These are phyloP conservation scores for Citrus hindsii DNA, from an alignment of 345 rosid species.

Conservation along the genomic window DNA sequence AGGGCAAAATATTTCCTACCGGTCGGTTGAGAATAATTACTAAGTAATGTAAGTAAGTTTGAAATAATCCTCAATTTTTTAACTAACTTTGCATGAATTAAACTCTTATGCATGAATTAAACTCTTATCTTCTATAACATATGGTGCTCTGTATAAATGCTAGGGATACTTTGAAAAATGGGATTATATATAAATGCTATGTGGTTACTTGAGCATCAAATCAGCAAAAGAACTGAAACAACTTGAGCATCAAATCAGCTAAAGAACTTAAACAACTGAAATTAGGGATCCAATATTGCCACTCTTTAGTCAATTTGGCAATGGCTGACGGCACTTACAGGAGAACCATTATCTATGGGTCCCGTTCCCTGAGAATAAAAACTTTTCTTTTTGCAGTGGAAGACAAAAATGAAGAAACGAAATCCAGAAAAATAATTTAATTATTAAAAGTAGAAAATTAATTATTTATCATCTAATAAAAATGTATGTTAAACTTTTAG, in stretches of 20 bases:
- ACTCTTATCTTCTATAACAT: too few relatives aligned
- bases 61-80: too few relatives aligned
- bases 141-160: too few relatives aligned
- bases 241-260: neutral
- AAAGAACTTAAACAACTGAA: neutral
- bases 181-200: neutral
- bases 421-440: neutral
- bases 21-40: too few relatives aligned
- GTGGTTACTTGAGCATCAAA: neutral
- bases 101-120: too few relatives aligned
- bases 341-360: constrained; percentile 12
- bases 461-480: neutral
- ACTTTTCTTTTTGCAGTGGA: constrained; percentile 9
- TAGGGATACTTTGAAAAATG: too few relatives aligned
- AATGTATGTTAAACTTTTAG: neutral
- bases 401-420: neutral
- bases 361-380: constrained; percentile 14
- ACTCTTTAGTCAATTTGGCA: neutral
- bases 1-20: too few relatives aligned
- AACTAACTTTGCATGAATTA: too few relatives aligned
- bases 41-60: too few relatives aligned
- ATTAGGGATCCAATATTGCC: neutral
- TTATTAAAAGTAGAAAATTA: neutral
- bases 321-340: constrained; percentile 2
- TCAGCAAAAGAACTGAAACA: neutral